These are phyloP conservation scores for Diplotaxis tenuifolia DNA, from an alignment of 345 rosid genomes.

Conservation along the genomic window DNA sequence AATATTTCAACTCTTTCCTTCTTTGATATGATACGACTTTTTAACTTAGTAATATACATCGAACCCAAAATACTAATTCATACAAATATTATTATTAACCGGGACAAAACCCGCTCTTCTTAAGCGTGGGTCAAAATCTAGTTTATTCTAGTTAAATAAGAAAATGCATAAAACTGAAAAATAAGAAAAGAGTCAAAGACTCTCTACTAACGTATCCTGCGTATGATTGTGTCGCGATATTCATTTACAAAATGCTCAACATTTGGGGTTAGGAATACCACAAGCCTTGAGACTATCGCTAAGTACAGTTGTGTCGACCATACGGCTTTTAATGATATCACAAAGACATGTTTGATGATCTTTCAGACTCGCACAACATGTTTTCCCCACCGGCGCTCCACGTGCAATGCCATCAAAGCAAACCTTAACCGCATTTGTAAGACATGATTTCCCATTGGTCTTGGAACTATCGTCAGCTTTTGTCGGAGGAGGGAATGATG, in stretches of 20 bases:
- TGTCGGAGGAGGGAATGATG: constrained; percentile 1
- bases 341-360: constrained; percentile 16
- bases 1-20: no score
- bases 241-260: background rate
- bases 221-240: background rate
- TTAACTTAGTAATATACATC: no score
- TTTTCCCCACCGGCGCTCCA: background rate
- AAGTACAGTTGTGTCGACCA: background rate
- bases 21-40: no score
- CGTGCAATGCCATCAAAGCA: constrained; percentile 3
- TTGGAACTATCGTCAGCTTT: background rate
- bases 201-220: no score
- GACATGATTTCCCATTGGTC: constrained; percentile 7
- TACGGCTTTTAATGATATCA: background rate
- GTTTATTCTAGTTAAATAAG: background rate
- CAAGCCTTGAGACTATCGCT: constrained; percentile 9
- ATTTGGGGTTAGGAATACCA: constrained; percentile 15
- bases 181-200: background rate
- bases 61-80: no score
- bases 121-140: no score
- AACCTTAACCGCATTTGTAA: background rate
- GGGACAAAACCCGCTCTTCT: no score
- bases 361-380: constrained; percentile 22
- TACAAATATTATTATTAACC: no score
- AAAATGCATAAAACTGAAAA: background rate